Evolutionary conservation across 2,329 filamentous ascomycete genomes (phyloP), one percentile per base, ranked within the genome.

Genomic region (Aspergillus sp.): DNA sequence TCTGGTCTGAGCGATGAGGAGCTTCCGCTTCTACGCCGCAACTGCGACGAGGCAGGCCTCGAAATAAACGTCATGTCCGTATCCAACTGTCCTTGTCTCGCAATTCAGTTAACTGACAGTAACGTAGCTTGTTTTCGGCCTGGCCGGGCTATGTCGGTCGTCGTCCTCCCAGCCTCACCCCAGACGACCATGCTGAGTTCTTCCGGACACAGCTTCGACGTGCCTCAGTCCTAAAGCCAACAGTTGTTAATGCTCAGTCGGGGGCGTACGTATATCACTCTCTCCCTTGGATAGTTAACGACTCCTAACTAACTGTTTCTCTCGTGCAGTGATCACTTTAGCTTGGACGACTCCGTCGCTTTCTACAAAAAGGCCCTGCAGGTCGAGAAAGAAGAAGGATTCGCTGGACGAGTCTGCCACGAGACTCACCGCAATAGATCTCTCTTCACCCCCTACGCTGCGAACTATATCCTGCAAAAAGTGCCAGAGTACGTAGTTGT

Each of bases 391-490:
- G 70, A 73, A 49, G 51, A 72, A 4, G 72, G 70, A 0, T 60
- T 74, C 1, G 33, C 61, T 2, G 73, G 70, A 3, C 63, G 57
- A 6, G 67, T 73, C 3, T 66, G 59, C 51, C 71, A 75, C 45
- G 72, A 75, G 59, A 73, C 68, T 9, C 71, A 74, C 34, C 63
- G 71, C 9, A 73, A 72, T 58, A 60, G 70, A 5, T 69, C 70
- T 2, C 57, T 73, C 9, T 73, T 68, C 50, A 73, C 62, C n/a
- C 72, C 70, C 3, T 70, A 73, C 45, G 58, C 60, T 0, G 61
- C 70, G 1, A 62, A 60, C 2, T 57, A 67, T n/a, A 66, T 74
- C 13, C 12, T 75, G 30, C 54, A 65, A 40, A 61, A 62, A 24
- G 70, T 74, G 1, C 71, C 72, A 4, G 57, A 67, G 72, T 73